Conservation (phyloP, 345 rosid genomes). For the Geranium rotundifolium region DNA sequence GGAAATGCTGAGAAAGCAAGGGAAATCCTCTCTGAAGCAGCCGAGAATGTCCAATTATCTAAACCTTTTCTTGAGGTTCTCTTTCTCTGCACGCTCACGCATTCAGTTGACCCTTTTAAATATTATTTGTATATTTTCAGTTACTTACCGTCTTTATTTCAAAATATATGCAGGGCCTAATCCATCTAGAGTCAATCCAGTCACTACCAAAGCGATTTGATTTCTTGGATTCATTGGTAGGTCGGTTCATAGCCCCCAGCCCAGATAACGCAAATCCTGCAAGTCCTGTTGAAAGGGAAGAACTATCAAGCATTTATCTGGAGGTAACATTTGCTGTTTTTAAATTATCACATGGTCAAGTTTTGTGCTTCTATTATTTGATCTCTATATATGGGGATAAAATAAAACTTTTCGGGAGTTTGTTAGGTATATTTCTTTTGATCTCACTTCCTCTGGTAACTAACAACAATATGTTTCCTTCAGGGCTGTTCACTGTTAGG, state of each 20-base stretch:
- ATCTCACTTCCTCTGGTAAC: too few relatives aligned
- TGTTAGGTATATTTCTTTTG: too few relatives aligned
- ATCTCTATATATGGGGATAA: neutral
- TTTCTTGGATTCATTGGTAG: slow-evolving; percentile 59
- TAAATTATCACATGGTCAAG: neutral
- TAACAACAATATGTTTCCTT: too few relatives aligned
- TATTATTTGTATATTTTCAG: neutral
- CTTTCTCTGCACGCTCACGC: neutral
- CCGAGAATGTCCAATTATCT: slow-evolving; percentile 66
- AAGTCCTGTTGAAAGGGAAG: slow-evolving; percentile 66
- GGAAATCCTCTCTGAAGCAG: slow-evolving; percentile 54
- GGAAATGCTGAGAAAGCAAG: slow-evolving; percentile 70
- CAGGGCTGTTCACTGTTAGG: too few relatives aligned
- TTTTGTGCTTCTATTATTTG: neutral
- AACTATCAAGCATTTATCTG: slow-evolving; percentile 65
- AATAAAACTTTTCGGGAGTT: too few relatives aligned
- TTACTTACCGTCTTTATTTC: neutral
- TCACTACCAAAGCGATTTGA: slow-evolving; percentile 61
- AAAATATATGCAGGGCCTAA: slow-evolving; percentile 35
- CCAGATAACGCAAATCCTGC: slow-evolving; percentile 38
- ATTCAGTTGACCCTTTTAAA: neutral
- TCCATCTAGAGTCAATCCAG: slow-evolving; percentile 63
- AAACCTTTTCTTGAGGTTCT: slow-evolving; percentile 68
- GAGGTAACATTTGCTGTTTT: slow-evolving; percentile 43
- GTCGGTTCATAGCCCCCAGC: slow-evolving; percentile 49